Base-by-base conservation (phyloP, 352 stramenopile species). In the Pythium phragmiticola region DNA sequence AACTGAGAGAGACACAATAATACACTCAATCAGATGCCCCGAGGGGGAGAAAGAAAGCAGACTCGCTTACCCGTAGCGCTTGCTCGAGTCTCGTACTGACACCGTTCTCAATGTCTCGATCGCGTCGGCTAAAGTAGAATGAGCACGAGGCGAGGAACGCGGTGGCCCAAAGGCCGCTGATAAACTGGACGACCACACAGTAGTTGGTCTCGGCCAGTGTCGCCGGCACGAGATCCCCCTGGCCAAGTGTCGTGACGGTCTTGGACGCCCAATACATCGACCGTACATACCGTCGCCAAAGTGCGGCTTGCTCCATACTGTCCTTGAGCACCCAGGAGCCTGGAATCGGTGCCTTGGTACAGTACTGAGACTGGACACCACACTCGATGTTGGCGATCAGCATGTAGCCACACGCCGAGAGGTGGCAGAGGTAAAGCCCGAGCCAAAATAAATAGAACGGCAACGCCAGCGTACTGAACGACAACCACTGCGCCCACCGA, bases 181-280 rank as follows among this genome's bases (percentile, higher is more conserved):
- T 58, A 46, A 87, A 87, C 58, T 92, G 82, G 9, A 92, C 60
- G 8, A 87, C 42, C 17, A 90, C 74, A 9, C 82, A 73, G 53
- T 90, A 92, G 8, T 70, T 57, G 1, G 82, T 92, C 68, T 92
- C 82, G 4, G 48, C 19, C 30, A 77, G 51, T 0, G 78, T 90
- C 13, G 75, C 72, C 7, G 82, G 82, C 4, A 89, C 76, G 19
- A 92, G 33, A 55, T 92, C 82, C 7, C 82, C 82, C 59, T 91
- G 80, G 0, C 82, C 82, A 5, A 91, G 70, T 8, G 82, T 89
- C 16, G 83, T 82, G 26, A 92, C 73, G 0, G 77, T 89, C 49
- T 92, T 92, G 56, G 68, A 82, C 7, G 66, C 82, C 82, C 82
- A 92, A 26, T 92, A 92, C 8, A 92, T 65, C 30, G 78, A 68